Percentiles rank a stretch among this genome's conserved stretches.
phyloP scores from a whole-genome alignment of 2,329 filamentous ascomycete species.

The Colletotrichum tofieldiae region DNA sequence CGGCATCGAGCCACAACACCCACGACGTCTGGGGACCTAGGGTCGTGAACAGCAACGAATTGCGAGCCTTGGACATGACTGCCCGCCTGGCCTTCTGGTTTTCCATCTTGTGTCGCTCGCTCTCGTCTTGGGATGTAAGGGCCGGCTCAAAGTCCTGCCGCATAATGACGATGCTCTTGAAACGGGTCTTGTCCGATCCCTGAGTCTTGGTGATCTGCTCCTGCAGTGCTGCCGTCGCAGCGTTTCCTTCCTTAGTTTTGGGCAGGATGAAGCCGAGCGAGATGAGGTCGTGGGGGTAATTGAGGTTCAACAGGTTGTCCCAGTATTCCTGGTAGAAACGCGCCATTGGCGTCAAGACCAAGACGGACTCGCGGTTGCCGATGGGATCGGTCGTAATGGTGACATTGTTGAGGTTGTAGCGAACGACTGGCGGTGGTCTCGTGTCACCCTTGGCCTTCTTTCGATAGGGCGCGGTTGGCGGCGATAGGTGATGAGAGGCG shows the following conservation, averaged over 20 bases:
- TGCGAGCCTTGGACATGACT: conserved; percentile 93
- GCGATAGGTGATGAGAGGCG: conserved; percentile 61
- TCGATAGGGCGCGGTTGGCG: conserved; percentile 61
- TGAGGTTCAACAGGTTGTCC: conserved; percentile 89
- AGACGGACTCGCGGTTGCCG: conserved; percentile 85
- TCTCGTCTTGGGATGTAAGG: conserved; percentile 84
- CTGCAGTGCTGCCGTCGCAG: conserved; percentile 86
- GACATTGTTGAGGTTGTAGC: conserved; percentile 96
- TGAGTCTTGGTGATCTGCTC: conserved; percentile 89
- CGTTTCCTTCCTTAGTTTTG: conserved; percentile 92
- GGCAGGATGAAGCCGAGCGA: conserved; percentile 97
- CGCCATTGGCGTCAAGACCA: conserved; percentile 93
- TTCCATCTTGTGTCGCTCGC: conserved; percentile 90
- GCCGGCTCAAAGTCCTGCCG: conserved; percentile 95
- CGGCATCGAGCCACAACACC: conserved; percentile 96
- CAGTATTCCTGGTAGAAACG: conserved; percentile 96
- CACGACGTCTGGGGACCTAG: conserved; percentile 92
- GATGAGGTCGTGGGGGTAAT: conserved; percentile 94
- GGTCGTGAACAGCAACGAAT: conserved; percentile 95
- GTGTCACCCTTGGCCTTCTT: conserved; percentile 67
- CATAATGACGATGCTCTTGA: conserved; percentile 94
- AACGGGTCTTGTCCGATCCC: conserved; percentile 84
- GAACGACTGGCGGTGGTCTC: conserved; percentile 86
- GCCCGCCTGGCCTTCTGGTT: conserved; percentile 90
- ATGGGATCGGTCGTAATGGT: conserved; percentile 85